Base-by-base conservation (phyloP, 257 asterid species). In the Cordia subcordata region DNA sequence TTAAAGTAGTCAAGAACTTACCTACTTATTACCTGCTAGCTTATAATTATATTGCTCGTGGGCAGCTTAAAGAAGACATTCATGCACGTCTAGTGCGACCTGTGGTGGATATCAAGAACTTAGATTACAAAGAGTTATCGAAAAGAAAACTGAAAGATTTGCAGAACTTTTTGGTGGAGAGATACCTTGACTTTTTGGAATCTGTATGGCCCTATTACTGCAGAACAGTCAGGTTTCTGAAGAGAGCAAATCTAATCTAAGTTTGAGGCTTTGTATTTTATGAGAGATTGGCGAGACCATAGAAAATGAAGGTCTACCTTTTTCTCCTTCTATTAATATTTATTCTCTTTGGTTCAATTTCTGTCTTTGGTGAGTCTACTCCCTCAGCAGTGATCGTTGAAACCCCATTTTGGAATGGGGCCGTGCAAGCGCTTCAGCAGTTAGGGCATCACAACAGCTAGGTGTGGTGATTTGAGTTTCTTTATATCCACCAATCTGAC, bases 151-250 rank as follows among this genome's bases (percentile, higher is more conserved):
- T 72, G 76, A 72, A 76, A 81, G 82, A 66, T 64, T 40, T 88
- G 55, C 72, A 63, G 61, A 71, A 53, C 42, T 65, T 77, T 81
- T 65, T 77, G 46, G 53, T 61, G 68, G 96, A 85, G 69, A 83
- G 74, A 55, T 77, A 77, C 70, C 64, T 91, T 69, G 98, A 91
- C 72, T 76, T 62, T 62, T 42, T 81, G 13, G 95, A 80, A 70
- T 77, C 75, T 6, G 68, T 86, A 58, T 85, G 98, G 98, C 98
- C 98, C 5, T 77, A 50, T 64, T 85, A 84, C 67, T 74, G 82
- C 79, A 69, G 90, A 72, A 77, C 86, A 27, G 71, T 75, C 71
- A 81, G 98, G 71, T 72, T 82, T 68, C 53, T 91, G 79, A 91
- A 84, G 92, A 84, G 79, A 68, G 91, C 94, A 37, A 81, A 92